A percentile compares a stretch with the other conserved stretches of the same genome.
These are phyloP conservation scores for Phaeodactylum tricornutum DNA, from an alignment of 108 stramenopile genomes.

Conservation along the genomic window DNA sequence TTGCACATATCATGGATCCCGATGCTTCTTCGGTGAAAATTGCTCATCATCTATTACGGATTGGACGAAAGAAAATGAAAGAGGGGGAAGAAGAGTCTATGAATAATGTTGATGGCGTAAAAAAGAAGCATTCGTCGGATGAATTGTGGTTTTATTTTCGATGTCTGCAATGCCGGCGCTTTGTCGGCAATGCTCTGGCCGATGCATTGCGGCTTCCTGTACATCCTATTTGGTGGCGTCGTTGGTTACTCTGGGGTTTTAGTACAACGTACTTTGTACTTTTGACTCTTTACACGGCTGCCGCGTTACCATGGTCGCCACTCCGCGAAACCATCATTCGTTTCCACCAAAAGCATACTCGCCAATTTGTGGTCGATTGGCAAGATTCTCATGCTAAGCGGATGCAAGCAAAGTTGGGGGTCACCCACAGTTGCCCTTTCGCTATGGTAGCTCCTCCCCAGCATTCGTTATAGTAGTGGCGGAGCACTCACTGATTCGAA, in stretches of 20 bases:
- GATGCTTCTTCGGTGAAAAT: conserved; percentile 51
- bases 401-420: background rate
- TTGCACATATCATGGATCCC: conserved; percentile 43
- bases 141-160: conserved; percentile 48
- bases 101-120: background rate
- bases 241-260: conserved; percentile 1
- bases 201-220: conserved; percentile 51
- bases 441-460: conserved; percentile 2
- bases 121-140: conserved; percentile 9
- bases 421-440: background rate
- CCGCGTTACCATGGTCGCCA: conserved; percentile 6
- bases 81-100: conserved; percentile 7
- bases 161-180: conserved; percentile 43
- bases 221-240: conserved; percentile 15
- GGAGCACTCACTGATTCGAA: too few species aligned
- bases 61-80: conserved; percentile 20
- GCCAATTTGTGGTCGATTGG: background rate
- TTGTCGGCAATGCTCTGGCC: conserved; percentile 60
- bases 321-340: background rate
- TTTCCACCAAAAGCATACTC: background rate
- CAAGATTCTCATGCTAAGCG: conserved; percentile 1
- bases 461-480: too few species aligned
- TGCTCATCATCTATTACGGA: conserved; percentile 48
- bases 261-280: background rate
- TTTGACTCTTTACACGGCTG: conserved; percentile 2